Base-by-base conservation (phyloP, 208 protist genomes). In the Trypanosoma melophagium region DNA sequence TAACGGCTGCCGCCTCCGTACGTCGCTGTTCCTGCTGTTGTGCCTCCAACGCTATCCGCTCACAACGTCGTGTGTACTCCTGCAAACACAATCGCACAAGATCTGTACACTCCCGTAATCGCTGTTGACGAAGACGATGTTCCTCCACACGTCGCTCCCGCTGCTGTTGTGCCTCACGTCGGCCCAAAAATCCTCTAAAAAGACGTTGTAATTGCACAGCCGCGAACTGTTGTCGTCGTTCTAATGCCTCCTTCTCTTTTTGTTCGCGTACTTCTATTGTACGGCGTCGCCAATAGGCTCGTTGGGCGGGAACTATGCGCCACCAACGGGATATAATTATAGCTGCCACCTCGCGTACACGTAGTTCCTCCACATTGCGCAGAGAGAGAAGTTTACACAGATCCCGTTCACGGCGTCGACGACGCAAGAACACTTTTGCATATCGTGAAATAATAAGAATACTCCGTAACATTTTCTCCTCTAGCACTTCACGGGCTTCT, bases 281-380 rank as follows among this genome's bases (percentile, higher is more conserved):
- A 22, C 82, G 82, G 5, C 64, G 68, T 13, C 69, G 78, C 86
- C 86, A 92, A 70, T 92, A 89, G 44, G 74, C 73, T 61, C 73
- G 76, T 22, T 68, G 69, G 31, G 62, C 66, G 17, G 60, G 66
- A 31, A 81, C 56, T 28, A 69, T 25, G 1, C 76, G 71, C 86
- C 86, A 92, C 86, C 86, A 92, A 8, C 79, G 86, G 76, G 86
- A 68, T 65, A 92, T 57, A 22, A 84, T 52, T 8, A 84, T 71
- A 7, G 78, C 56, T 13, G 71, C 78, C 51, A 62, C 60, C 24
- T 47, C 63, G 31, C 77, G 80, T 24, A 74, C 31, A 10, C 49
- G 64, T 14, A 92, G 66, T 22, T 78, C 77, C 3, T 73, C 75
- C 59, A 82, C 70, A 50, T 64, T 69, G 25, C 52, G 58, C 10